Base-by-base conservation (phyloP, 768 basidiomycete genomes). In the Epithele typhae region DNA sequence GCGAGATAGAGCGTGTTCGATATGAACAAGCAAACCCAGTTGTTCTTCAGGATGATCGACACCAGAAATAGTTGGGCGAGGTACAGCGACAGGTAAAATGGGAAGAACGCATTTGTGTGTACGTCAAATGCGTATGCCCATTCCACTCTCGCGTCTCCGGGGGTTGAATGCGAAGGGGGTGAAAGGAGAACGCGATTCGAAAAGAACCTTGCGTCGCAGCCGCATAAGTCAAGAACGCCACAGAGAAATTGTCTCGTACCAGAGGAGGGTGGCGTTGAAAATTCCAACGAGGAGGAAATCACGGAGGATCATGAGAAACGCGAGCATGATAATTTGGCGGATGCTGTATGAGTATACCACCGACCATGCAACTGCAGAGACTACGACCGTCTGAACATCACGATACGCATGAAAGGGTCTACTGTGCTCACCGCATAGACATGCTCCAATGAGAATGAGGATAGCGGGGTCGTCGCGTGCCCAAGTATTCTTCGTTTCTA, bases 401-500 rank as follows among this genome's bases (percentile, higher is more conserved):
- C 35, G 17, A 36, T 14, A 36, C 35, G 18, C 7, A n/a, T 19
- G 15, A 9, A 36, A 36, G 15, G 15, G 14, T 17, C 21, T 19
- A 15, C 38, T n/a, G 8, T 27, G 68, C 76, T 43, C 53, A 92
- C 92, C 81, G 43, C 73, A 75, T 18, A 94, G 77, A 63, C 84
- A 92, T 36, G 78, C 85, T 40, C 79, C 77, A 36, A 97, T 83
- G 40, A 98, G 78, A 23, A 97, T 76, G 22, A 97, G 76, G 53
- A 96, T 92, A 22, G 95, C 95, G 18, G 95, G 95, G 62, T 98
- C 95, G 65, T 98, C 95, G 64, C 95, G 75, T 17, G 94, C 92
- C 94, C 94, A 97, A 14, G 88, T 92, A 64, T 98, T 96, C 75
- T 96, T 97, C 17, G 94, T 97, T 73, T 97, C 92, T 89, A n/a